Base-by-base conservation (phyloP, 768 basidiomycete genomes). In the Trametes sanguinea region DNA sequence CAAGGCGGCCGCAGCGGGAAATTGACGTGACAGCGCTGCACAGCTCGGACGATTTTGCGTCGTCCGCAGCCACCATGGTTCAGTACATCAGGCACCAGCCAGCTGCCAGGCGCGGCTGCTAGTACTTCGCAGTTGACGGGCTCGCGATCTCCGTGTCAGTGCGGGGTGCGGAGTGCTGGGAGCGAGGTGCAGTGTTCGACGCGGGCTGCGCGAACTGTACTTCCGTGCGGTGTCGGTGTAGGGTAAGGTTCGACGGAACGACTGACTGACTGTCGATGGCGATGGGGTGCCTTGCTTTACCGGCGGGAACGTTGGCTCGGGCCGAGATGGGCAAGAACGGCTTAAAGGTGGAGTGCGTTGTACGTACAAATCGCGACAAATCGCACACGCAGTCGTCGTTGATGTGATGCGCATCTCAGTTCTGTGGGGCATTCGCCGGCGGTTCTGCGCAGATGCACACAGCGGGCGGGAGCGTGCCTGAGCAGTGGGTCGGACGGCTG, bases 261-360 rank as follows among this genome's bases (percentile, higher is more conserved):
- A 22, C 22, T 22, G 22, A 22, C 22, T 22, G 22, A 22, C 22
- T 22, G 22, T 22, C 29, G 16, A 50, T 2, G 47, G 13, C 17
- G 4, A 11, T 16, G 29, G 43, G 8, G 58, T 60, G 58, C 58
- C 58, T 60, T 32, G 51, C 4, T 50, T 42, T 52, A 51, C 58
- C 58, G 58, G 50, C 58, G 58, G 58, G 58, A 60, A 59, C 57
- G 57, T 45, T 30, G 8, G 13, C 29, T 32, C 29, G 57, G 48
- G 2, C 57, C 39, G 27, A 8, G 17, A 4, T 42, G 39, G 40
- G 42, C 27, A n/a, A 47, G 9, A 16, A 16, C 39, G 8, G 39
- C 22, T 22, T 39, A 39, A 39, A 2, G 39, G 1, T 39, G 7
- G 39, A 22, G 22, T 22, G 22, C 22, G 22, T 22, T 22, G 22